These are phyloP conservation scores for Wickerhamiella sergipiensis DNA, from an alignment of 805 yeast species.

Conservation along the genomic window DNA sequence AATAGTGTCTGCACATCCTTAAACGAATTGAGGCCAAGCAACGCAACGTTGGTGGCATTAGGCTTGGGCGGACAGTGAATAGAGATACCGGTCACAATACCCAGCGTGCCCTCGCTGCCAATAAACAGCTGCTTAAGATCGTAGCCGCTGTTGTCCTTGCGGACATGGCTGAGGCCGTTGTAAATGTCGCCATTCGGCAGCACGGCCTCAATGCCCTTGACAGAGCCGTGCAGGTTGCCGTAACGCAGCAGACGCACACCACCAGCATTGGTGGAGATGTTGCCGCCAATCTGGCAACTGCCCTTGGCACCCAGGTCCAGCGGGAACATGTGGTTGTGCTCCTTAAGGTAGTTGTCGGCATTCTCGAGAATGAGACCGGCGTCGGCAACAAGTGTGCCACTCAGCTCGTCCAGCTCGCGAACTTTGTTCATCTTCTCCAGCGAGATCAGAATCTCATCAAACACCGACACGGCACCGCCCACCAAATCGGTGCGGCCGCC, in stretches of 20 bases:
- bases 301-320: slow-evolving; percentile 92
- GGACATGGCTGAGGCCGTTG: slow-evolving; percentile 64
- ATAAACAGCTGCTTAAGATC: slow-evolving; percentile 84
- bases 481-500: slow-evolving; percentile 95
- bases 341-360: slow-evolving; percentile 66
- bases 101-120: slow-evolving; percentile 87
- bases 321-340: slow-evolving; percentile 81
- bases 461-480: slow-evolving; percentile 85
- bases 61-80: slow-evolving; percentile 84
- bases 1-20: slow-evolving; percentile 72
- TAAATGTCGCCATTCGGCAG: slow-evolving; percentile 73
- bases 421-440: slow-evolving; percentile 58
- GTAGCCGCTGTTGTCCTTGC: slow-evolving; percentile 92
- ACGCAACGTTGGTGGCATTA: slow-evolving; percentile 70
- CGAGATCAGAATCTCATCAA: slow-evolving; percentile 74
- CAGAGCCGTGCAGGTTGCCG: slow-evolving; percentile 85
- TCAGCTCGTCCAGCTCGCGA: slow-evolving; percentile 62
- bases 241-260: slow-evolving; percentile 76
- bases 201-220: slow-evolving; percentile 80
- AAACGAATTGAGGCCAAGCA: slow-evolving; percentile 65
- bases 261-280: slow-evolving; percentile 94
- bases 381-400: slow-evolving; percentile 77
- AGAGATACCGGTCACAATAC: slow-evolving; percentile 79
- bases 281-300: slow-evolving; percentile 90
- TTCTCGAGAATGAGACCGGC: slow-evolving; percentile 79